A percentile compares a stretch with the other conserved stretches of the same genome.
Conservation (phyloP, 352 stramenopile species). For the Phytophthora crassamura region DNA sequence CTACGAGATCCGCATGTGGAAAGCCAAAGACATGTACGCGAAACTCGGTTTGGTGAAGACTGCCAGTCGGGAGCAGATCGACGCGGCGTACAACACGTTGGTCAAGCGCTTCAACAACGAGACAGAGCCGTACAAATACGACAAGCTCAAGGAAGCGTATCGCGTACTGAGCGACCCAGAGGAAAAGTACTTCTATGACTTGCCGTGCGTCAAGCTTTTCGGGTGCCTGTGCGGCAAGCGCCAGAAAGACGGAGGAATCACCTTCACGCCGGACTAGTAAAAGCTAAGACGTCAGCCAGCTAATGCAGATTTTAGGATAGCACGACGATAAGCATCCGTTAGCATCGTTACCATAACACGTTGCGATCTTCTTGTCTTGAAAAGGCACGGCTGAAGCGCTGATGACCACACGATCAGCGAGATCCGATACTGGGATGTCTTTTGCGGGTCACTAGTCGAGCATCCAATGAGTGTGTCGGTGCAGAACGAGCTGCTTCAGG, state of each 20-base stretch:
- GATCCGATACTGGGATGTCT: slow-evolving; percentile 12
- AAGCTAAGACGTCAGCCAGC: neutral
- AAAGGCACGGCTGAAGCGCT: slow-evolving; percentile 21
- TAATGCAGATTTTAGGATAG: neutral
- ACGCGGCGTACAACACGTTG: slow-evolving; percentile 79
- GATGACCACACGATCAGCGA: slow-evolving; percentile 21
- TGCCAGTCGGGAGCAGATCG: slow-evolving; percentile 74
- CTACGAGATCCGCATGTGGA: slow-evolving; percentile 84
- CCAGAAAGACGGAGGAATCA: slow-evolving; percentile 82
- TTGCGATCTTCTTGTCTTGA: slow-evolving; percentile 31
- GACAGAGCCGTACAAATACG: slow-evolving; percentile 85
- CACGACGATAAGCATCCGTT: neutral
- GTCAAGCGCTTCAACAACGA: slow-evolving; percentile 90
- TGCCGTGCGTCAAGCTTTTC: slow-evolving; percentile 87
- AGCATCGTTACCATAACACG: neutral
- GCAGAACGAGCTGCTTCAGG: slow-evolving; percentile 18
- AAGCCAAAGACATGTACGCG: slow-evolving; percentile 80
- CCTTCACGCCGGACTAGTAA: slow-evolving; percentile 69
- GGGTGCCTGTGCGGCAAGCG: slow-evolving; percentile 78
- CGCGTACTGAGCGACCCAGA: slow-evolving; percentile 76
- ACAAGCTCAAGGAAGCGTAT: slow-evolving; percentile 84
- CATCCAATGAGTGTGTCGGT: slow-evolving; percentile 5
- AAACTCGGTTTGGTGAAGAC: slow-evolving; percentile 82
- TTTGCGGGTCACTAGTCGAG: slow-evolving; percentile 1
- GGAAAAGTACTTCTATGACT: slow-evolving; percentile 88